Percentiles rank a stretch among this genome's conserved stretches.
Evolutionary conservation across 257 asterid genomes (phyloP).

Genomic region (Jasminum sambac): DNA sequence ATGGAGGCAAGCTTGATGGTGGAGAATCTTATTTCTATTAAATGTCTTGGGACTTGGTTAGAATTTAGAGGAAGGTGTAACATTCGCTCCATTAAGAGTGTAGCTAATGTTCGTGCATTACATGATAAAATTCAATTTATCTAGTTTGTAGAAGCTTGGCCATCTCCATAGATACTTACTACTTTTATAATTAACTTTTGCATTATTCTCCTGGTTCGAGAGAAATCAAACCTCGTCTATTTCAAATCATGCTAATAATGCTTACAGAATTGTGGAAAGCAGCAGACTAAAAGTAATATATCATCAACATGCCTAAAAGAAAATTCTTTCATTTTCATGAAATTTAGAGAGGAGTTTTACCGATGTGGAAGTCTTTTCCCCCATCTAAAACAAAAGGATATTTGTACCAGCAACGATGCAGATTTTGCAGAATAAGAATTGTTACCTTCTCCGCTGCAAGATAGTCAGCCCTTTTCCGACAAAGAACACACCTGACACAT

Average conservation of each 20-base stretch:
- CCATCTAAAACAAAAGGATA: not conserved
- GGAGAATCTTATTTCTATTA: not conserved
- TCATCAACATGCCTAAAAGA: not conserved
- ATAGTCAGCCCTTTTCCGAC: constrained; percentile 87
- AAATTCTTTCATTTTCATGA: not conserved
- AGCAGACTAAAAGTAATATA: not conserved
- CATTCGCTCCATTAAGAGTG: not conserved
- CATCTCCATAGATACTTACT: not conserved
- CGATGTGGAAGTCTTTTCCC: not conserved
- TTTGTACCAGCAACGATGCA: not conserved
- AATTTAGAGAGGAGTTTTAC: not conserved
- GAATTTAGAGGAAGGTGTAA: not conserved
- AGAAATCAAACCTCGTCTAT: not conserved
- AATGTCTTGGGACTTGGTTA: not conserved
- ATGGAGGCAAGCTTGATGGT: not conserved
- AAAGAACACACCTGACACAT: constrained; percentile 74
- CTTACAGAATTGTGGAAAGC: not conserved
- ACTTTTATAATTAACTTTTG: not conserved
- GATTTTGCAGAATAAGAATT: not conserved
- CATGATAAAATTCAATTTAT: not conserved
- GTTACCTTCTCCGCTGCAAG: constrained; percentile 82
- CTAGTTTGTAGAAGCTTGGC: not conserved
- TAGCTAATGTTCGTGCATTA: not conserved
- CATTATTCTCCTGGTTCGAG: not conserved
- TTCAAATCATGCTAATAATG: not conserved